Evolutionary conservation across 169 alveolate genomes (phyloP), one percentile per base, ranked within the genome.

Genomic region (Babesia bovis): DNA sequence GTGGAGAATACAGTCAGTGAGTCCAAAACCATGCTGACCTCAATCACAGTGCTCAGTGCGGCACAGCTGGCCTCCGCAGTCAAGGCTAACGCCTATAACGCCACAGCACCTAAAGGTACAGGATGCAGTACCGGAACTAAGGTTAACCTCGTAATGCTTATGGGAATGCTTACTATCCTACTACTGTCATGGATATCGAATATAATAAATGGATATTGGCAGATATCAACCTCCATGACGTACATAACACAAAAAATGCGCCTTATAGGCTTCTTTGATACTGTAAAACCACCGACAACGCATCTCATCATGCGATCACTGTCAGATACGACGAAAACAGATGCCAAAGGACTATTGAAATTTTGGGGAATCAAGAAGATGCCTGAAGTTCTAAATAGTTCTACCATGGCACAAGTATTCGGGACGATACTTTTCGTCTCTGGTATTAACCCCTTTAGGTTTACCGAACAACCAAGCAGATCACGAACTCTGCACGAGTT

Each of bases 111-210:
- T 0, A 61, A 19, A 6, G 25, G 58, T 25, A 17, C 49, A 5
- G 60, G 59, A 0, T 53, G 71, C 3, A 61, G 19, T 3, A 45
- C 59, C 21, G 71, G 58, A 42, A 61, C 71, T 17, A 25, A 28
- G 17, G 44, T 61, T 26, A 61, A 61, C 21, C 15, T 44, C 19
- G 30, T 61, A 25, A 25, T 61, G 71, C 38, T 61, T 6, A 35
- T 45, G 42, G 71, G 71, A 5, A 15, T 61, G 1, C 15, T 28
- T 41, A 57, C 30, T 7, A 42, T 45, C 13, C n/a, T 61, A 25
- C 7, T 61, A n/a, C 4, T 61, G 12, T 61, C 56, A 1, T 61
- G 71, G 71, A 28, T 40, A 7, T 42, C 71, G 58, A 61, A 61
- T 35, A 40, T 61, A 15, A 25, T 28, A 33, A 9, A 21, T 36